phyloP scores from a whole-genome alignment of 2,329 filamentous ascomycete genomes.

The Penicillium brevicompactum region DNA sequence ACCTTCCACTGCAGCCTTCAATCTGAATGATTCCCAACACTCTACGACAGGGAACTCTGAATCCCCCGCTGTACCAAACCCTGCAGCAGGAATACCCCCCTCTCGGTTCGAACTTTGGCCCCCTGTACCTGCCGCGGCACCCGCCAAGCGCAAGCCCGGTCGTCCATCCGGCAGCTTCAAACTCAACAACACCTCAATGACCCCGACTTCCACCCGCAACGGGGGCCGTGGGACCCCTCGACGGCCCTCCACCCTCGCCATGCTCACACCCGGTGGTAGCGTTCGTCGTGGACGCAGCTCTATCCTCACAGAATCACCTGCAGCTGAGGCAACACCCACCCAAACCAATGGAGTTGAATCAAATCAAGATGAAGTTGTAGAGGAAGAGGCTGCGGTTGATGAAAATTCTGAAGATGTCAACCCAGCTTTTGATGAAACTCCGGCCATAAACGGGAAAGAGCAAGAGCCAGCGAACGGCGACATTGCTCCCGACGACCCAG shows the following conservation, averaged over 20 bases:
- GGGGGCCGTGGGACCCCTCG: slow-evolving; percentile 42
- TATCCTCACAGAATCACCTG: slow-evolving; percentile 32
- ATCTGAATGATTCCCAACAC: slow-evolving; percentile 29
- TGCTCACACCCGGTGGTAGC: slow-evolving; percentile 33
- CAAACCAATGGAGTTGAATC: slow-evolving; percentile 28
- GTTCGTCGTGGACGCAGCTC: slow-evolving; percentile 42
- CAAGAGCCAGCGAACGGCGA: slow-evolving; percentile 14
- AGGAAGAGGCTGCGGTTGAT: slow-evolving; percentile 18
- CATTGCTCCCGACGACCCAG: neutral
- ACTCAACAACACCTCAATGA: slow-evolving; percentile 25
- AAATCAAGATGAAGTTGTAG: slow-evolving; percentile 4
- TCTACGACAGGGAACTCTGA: slow-evolving; percentile 17
- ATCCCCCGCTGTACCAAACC: slow-evolving; percentile 24
- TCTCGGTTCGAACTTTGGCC: slow-evolving; percentile 48
- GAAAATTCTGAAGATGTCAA: slow-evolving; percentile 12
- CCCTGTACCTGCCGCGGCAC: slow-evolving; percentile 39
- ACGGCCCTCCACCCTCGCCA: slow-evolving; percentile 31
- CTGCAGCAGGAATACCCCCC: slow-evolving; percentile 41
- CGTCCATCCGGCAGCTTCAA: slow-evolving; percentile 40
- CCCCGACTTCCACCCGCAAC: slow-evolving; percentile 37
- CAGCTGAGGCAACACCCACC: slow-evolving; percentile 24
- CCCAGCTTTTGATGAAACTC: slow-evolving; percentile 6
- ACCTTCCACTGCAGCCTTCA: slow-evolving; percentile 37
- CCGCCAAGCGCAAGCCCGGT: slow-evolving; percentile 38
- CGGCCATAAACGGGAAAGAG: slow-evolving; percentile 5